A percentile compares a stretch with the other conserved stretches of the same genome.
phyloP scores from a whole-genome alignment of 768 basidiomycete species.

The Macrolepiota albuminosa region DNA sequence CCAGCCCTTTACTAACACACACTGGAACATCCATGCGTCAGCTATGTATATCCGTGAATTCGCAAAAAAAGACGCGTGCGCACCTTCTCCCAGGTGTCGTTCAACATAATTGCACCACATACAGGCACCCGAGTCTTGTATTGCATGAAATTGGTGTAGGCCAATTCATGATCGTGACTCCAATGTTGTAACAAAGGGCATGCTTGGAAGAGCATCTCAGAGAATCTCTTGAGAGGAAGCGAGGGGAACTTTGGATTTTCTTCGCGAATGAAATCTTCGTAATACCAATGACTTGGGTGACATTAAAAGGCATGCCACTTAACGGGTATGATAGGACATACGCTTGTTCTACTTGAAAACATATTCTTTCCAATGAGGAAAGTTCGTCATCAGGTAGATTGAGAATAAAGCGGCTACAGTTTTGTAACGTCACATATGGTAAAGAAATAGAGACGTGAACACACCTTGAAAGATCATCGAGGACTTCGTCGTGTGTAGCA shows the following conservation, averaged over 20 bases:
- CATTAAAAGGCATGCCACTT: slow-evolving; percentile 7
- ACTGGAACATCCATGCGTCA: slow-evolving; percentile 41
- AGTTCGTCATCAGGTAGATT: slow-evolving; percentile 95
- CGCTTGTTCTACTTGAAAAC: slow-evolving; percentile 99
- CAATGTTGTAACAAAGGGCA: slow-evolving; percentile 81
- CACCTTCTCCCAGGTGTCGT: slow-evolving; percentile 91
- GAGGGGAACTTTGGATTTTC: slow-evolving; percentile 85
- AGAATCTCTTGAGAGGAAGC: slow-evolving; percentile 87
- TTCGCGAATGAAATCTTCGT: slow-evolving; percentile 97
- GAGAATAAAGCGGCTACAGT: slow-evolving; percentile 83
- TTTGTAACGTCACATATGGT: slow-evolving; percentile 4
- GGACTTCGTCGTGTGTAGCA: slow-evolving; percentile 77
- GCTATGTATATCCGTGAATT: slow-evolving; percentile 4
- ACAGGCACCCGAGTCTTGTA: slow-evolving; percentile 98
- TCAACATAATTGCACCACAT: slow-evolving; percentile 96
- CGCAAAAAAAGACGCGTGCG: slow-evolving; percentile 5
- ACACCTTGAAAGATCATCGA: slow-evolving; percentile 89
- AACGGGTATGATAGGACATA: slow-evolving; percentile 37
- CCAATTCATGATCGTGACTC: slow-evolving; percentile 81
- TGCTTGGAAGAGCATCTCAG: slow-evolving; percentile 81
- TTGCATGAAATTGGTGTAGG: slow-evolving; percentile 86
- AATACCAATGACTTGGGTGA: slow-evolving; percentile 89
- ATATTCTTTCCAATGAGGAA: slow-evolving; percentile 85
- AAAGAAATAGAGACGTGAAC: slow-evolving; percentile 9
- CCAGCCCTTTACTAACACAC: slow-evolving; percentile 97